A percentile compares a stretch with the other conserved stretches of the same genome.
These are phyloP conservation scores for Pueraria montana DNA, from an alignment of 306 rosid genomes.

Conservation along the genomic window DNA sequence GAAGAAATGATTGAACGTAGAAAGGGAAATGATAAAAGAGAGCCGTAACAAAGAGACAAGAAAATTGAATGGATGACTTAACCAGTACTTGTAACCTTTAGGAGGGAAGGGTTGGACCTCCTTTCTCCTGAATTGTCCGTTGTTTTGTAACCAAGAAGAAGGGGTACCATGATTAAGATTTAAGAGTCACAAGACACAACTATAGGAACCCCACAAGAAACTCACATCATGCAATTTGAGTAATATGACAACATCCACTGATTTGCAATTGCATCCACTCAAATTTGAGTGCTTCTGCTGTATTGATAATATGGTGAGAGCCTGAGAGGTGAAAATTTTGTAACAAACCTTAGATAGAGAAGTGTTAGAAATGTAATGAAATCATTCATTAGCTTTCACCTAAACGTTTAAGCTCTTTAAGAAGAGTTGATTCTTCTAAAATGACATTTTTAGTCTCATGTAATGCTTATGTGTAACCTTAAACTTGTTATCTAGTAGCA, in stretches of 20 bases:
- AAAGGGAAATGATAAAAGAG: conserved; percentile 3
- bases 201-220: not conserved
- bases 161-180: not conserved
- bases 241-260: not conserved
- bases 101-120: conserved; percentile 13
- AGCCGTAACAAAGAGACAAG: not conserved
- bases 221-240: not conserved
- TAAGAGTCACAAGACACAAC: not conserved
- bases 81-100: not conserved
- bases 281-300: not conserved
- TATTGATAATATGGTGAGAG: not conserved
- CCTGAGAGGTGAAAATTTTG: not conserved
- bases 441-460: not conserved
- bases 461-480: not conserved
- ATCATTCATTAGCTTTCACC: not conserved
- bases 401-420: not conserved
- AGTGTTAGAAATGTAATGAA: not conserved
- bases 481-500: not conserved
- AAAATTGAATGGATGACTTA: not conserved
- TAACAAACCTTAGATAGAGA: not conserved
- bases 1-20: conserved; percentile 8
- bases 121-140: not conserved
- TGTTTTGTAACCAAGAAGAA: not conserved
- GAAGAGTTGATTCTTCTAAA: not conserved
- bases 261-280: not conserved